Conservation (phyloP, 345 rosid genomes). For the Populus pruinosa region DNA sequence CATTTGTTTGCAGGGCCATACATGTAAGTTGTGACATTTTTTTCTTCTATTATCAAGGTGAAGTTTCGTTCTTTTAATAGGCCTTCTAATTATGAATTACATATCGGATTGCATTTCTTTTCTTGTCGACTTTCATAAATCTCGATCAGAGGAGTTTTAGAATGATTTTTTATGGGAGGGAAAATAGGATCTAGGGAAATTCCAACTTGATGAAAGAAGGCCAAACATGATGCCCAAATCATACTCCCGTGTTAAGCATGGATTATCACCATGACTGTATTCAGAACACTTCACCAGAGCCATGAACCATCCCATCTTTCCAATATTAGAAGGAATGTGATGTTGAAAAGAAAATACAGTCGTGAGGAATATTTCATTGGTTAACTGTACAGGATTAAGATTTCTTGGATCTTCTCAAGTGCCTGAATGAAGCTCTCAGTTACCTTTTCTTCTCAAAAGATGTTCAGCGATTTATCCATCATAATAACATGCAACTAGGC, state of each 20-base stretch:
- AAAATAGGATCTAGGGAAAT: neutral
- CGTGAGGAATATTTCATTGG: neutral
- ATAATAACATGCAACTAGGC: neutral
- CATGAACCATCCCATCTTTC: neutral
- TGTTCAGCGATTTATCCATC: too few relatives aligned
- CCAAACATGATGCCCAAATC: neutral
- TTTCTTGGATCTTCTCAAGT: neutral
- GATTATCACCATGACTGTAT: neutral
- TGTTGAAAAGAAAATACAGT: neutral
- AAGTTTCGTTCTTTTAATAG: neutral
- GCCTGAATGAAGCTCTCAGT: neutral
- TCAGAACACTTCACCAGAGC: neutral
- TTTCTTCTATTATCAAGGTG: constrained; percentile 11
- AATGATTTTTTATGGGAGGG: neutral
- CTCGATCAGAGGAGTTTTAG: neutral
- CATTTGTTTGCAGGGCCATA: constrained; percentile 79
- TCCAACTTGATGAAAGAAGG: neutral
- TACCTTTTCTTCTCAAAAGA: neutral
- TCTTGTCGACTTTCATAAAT: neutral
- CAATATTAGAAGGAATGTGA: neutral
- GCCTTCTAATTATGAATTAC: neutral
- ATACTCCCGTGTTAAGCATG: neutral
- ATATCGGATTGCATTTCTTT: neutral
- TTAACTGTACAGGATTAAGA: neutral
- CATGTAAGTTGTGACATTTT: constrained; percentile 57